Conservation (phyloP, 2,329 filamentous ascomycete species). For the Neoarthrinium moseri region DNA sequence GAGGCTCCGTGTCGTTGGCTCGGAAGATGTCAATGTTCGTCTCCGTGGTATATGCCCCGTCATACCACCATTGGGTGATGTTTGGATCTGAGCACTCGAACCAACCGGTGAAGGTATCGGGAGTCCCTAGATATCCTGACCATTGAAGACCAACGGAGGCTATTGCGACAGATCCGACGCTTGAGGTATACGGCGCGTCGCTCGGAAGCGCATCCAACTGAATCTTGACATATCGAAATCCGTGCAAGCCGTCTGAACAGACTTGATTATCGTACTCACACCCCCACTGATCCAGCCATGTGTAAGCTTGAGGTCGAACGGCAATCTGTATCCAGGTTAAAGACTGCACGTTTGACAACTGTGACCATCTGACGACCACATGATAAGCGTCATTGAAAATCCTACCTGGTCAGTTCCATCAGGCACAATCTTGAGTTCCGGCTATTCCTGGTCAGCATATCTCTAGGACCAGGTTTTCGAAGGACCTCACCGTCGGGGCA, state of each 20-base stretch:
- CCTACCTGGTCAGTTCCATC: slow-evolving; percentile 46
- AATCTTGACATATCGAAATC: slow-evolving; percentile 51
- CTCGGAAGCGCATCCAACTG: slow-evolving; percentile 40
- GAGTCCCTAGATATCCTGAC: slow-evolving; percentile 44
- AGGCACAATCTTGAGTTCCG: slow-evolving; percentile 34
- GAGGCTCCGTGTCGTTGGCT: slow-evolving; percentile 47
- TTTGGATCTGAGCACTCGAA: slow-evolving; percentile 51
- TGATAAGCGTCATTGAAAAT: not conserved
- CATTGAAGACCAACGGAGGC: slow-evolving; percentile 39
- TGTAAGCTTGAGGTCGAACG: slow-evolving; percentile 38
- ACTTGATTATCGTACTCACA: slow-evolving; percentile 42
- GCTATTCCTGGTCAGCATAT: slow-evolving; percentile 12
- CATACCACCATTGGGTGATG: slow-evolving; percentile 52
- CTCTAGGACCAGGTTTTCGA: slow-evolving; percentile 7
- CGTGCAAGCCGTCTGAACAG: slow-evolving; percentile 51
- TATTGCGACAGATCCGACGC: slow-evolving; percentile 42
- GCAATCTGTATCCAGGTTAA: slow-evolving; percentile 33
- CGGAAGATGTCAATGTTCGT: slow-evolving; percentile 44
- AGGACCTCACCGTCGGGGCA: slow-evolving; percentile 2
- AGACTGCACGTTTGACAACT: not conserved
- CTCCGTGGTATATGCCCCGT: slow-evolving; percentile 52
- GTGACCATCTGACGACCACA: not conserved
- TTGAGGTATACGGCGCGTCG: slow-evolving; percentile 43
- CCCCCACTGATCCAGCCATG: slow-evolving; percentile 43
- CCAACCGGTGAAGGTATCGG: slow-evolving; percentile 48